Base-by-base conservation (phyloP, 176 grass and related monocot genomes). In the Oryza longistaminata region DNA sequence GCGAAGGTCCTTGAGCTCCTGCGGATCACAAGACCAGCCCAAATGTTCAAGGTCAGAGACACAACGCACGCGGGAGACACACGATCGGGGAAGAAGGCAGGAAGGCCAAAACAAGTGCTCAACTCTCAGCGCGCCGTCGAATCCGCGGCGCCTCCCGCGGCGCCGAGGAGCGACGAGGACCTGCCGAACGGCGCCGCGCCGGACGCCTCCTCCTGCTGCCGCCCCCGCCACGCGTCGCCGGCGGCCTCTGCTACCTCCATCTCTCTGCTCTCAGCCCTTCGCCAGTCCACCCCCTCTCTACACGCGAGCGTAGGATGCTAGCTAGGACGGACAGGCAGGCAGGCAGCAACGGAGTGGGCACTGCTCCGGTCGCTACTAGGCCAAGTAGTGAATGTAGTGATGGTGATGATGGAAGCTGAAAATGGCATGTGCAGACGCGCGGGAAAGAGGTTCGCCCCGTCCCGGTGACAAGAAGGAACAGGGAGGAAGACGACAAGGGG, bases 1-100 rank as follows among this genome's bases (percentile, higher is more conserved):
- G 37, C 86, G 76, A 88, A 98, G 87, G 55, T 95, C 96, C 87
- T 98, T 92, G 76, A 95, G 76, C 82, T 98, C 96, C 93, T 98
- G 77, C 68, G 71, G 2, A 4, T 0, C 42, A 52, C 64, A 2
- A 31, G 37, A 43, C 46, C 0, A 1, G 5, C 50, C 50, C 74
- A 55, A 14, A 34, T 19, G 25, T 14, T 29, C 64, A 13, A 81
- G 72, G 24, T 6, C 16, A 64, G 19, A 42, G 9, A 11, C 27
- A 43, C n/a, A 8, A 40, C 39, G 8, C 39, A 46, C 17, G 53
- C 42, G 53, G 62, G 19, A 7, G 42, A 15, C 21, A 15, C 21
- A 19, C 22, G 34, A 13, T 14, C 62, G 49, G 50, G 22, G 42
- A 43, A 42, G 37, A 39, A 39, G 37, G 37, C 6, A 9, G 25